Conservation (phyloP, 208 protist species). For the Trichomonas tenax region DNA sequence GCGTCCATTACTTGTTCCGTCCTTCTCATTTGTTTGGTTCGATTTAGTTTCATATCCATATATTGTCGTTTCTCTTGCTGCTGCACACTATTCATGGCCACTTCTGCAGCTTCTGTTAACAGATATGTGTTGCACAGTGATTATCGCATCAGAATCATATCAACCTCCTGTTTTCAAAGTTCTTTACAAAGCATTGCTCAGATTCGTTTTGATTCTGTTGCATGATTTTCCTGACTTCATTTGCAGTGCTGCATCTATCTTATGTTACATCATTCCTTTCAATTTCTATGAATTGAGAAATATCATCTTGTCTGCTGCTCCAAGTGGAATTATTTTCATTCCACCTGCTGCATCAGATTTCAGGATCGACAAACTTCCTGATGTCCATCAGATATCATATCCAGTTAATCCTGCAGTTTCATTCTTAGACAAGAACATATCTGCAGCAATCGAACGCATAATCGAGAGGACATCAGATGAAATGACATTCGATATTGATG, state of each 20-base stretch:
- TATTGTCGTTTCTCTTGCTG: not conserved
- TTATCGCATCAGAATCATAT: not conserved
- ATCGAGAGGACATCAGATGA: not conserved
- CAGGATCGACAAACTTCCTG: not conserved
- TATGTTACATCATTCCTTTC: not conserved
- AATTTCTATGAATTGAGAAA: not conserved
- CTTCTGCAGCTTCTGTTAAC: not conserved
- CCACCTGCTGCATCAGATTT: not conserved
- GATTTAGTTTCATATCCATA: not conserved
- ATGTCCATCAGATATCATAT: not conserved
- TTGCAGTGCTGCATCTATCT: not conserved
- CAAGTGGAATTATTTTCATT: not conserved
- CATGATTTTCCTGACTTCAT: constrained; percentile 15
- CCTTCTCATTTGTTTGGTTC: not conserved
- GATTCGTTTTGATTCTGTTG: not conserved
- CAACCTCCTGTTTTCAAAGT: not conserved
- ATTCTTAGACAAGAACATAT: not conserved
- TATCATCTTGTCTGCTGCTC: not conserved
- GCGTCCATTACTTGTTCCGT: not conserved
- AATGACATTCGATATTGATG: not conserved
- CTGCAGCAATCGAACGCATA: not conserved
- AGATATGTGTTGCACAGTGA: not conserved
- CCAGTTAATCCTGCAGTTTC: not conserved
- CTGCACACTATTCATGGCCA: not conserved
- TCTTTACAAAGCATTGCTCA: not conserved